Base-by-base conservation (phyloP, 257 asterid species). In the Fraxinus quadrangulata region DNA sequence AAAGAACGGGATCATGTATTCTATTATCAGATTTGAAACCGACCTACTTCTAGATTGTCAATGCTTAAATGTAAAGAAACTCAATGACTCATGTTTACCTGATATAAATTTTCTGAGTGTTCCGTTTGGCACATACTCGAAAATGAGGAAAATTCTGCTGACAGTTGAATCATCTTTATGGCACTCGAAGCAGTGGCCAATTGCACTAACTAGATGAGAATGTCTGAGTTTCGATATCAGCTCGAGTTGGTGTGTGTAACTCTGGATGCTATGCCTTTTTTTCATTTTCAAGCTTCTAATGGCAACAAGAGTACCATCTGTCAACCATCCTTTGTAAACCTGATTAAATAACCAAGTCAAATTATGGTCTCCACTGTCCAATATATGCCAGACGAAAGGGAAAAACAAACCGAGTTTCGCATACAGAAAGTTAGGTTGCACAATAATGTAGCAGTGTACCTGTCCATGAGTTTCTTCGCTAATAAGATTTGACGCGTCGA, bases 141-240 rank as follows among this genome's bases (percentile, higher is more conserved):
- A 91, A 74, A 92, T 86, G 14, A 90, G 82, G 75, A 85, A 88
- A 51, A 92, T 86, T 74, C 78, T 79, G 83, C 76, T 76, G 69
- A 91, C 89, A 47, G 84, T 84, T n/a, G 92, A 89, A 70, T 89
- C 94, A 30, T 88, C 96, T 67, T 80, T 91, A 71, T 67, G 77
- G 84, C 84, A 94, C 70, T 92, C 93, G 24, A 92, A 90, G 87
- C 94, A 92, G 84, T 94, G 97, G 75, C 98, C 98, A 14, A 94
- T 80, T 14, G 96, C 86, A 72, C 92, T 92, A 68, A 90, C 97
- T 47, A 94, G 81, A 78, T 94, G 89, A 82, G 79, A 78, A 72
- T 90, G 96, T 65, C 98, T 82, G 39, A 94, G 92, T 80, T 90
- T 91, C 2, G 93, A 75, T 54, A 90, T 75, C 79, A 86, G 77